These are phyloP conservation scores for Cordyceps cateniannulata DNA, from an alignment of 2,329 filamentous ascomycete species.

Conservation along the genomic window DNA sequence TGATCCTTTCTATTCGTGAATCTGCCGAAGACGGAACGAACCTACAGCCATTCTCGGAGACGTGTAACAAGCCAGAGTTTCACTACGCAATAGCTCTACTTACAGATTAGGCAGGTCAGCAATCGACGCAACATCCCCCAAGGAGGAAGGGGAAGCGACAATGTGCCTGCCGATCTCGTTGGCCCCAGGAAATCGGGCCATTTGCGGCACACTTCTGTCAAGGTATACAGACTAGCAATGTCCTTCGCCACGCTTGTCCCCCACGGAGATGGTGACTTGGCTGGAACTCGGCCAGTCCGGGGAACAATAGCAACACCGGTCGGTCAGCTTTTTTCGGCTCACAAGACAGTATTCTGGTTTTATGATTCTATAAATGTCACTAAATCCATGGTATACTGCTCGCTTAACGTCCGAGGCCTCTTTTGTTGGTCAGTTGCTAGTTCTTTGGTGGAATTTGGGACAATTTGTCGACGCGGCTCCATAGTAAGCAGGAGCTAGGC, in stretches of 20 bases:
- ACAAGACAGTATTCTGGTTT: no score
- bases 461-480: background rate
- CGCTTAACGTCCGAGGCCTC: no score
- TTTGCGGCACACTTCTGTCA: no score
- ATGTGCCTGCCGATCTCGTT: conserved; percentile 1
- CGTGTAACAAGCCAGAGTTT: conserved; percentile 3
- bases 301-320: background rate
- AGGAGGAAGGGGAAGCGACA: background rate
- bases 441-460: no score
- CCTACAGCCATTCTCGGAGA: background rate
- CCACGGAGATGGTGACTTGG: background rate
- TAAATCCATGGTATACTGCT: no score
- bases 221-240: background rate
- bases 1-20: background rate
- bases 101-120: background rate
- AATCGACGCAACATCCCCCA: background rate
- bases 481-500: conserved; percentile 3
- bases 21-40: background rate
- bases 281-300: background rate
- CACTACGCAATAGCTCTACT: background rate
- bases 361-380: no score
- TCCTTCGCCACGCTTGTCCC: background rate
- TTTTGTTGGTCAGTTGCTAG: no score
- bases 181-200: background rate
- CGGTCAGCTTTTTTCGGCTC: no score